A percentile compares a stretch with the other conserved stretches of the same genome.
phyloP scores from a whole-genome alignment of 805 yeast genomes.

The Metschnikowia chrysomelidarum region DNA sequence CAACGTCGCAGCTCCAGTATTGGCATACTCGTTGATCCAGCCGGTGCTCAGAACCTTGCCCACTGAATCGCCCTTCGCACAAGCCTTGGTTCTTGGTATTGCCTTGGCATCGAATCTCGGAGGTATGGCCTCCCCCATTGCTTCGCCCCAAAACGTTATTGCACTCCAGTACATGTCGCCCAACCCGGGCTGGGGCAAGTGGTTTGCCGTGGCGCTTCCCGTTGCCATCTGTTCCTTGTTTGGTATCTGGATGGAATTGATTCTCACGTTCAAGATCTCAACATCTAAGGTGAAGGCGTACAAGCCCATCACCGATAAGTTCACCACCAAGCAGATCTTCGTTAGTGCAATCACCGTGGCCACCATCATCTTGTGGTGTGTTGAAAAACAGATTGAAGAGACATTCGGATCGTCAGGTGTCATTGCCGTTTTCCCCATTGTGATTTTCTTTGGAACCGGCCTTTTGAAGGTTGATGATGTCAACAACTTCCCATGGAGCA shows the following conservation, averaged over 20 bases:
- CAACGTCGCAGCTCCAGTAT: constrained; percentile 95
- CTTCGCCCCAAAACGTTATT: constrained; percentile 93
- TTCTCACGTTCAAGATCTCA: constrained; percentile 59
- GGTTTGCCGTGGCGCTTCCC: constrained; percentile 90
- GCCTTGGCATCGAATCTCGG: constrained; percentile 93
- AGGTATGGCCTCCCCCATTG: constrained; percentile 97
- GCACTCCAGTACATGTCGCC: constrained; percentile 83
- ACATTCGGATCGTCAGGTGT: constrained; percentile 96
- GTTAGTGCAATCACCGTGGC: constrained; percentile 62
- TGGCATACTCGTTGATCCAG: constrained; percentile 87
- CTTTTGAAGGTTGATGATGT: constrained; percentile 84
- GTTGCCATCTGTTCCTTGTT: constrained; percentile 63
- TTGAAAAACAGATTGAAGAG: constrained; percentile 69
- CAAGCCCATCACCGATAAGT: constrained; percentile 60
- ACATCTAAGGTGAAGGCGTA: constrained; percentile 57
- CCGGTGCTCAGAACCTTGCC: constrained; percentile 85
- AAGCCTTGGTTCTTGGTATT: constrained; percentile 84
- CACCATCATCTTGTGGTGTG: constrained; percentile 88
- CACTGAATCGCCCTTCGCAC: constrained; percentile 70
- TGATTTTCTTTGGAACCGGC: constrained; percentile 92
- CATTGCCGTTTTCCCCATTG: constrained; percentile 83
- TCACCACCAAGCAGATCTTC: constrained; percentile 72
- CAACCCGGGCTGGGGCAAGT: constrained; percentile 82
- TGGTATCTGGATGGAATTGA: constrained; percentile 69
- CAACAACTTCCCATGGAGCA: constrained; percentile 95